These are phyloP conservation scores for Talaromyces proteolyticus DNA, from an alignment of 495 filamentous ascomycete species.

Conservation along the genomic window DNA sequence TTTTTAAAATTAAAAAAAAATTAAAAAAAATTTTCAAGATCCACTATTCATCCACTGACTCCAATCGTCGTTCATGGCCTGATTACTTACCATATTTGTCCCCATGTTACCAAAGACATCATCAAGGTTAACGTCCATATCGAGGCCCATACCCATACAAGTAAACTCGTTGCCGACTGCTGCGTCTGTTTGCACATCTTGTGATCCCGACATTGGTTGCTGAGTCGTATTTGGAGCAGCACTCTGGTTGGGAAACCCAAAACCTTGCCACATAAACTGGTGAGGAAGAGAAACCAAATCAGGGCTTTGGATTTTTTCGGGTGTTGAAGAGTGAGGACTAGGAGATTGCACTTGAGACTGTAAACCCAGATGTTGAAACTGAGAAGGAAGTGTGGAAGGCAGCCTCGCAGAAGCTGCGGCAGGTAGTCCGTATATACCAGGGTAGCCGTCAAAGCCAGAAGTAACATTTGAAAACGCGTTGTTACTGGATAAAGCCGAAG, in stretches of 20 bases:
- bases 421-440: neutral
- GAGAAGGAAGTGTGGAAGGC: neutral
- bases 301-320: conserved; percentile 32
- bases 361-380: conserved; percentile 2
- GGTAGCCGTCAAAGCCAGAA: neutral
- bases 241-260: conserved; percentile 28
- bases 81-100: conserved; percentile 11
- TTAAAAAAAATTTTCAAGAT: neutral
- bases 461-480: neutral
- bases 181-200: conserved; percentile 17
- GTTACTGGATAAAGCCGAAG: neutral
- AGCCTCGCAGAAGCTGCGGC: neutral
- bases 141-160: conserved; percentile 9
- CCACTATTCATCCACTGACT: conserved; percentile 36
- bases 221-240: conserved; percentile 11
- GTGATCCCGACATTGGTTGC: conserved; percentile 12
- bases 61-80: conserved; percentile 33
- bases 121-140: conserved; percentile 31
- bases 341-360: neutral
- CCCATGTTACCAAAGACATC: conserved; percentile 37
- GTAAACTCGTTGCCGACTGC: conserved; percentile 25
- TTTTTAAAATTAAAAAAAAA: neutral
- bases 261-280: conserved; percentile 40
- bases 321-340: conserved; percentile 9
- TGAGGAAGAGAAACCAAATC: conserved; percentile 42